Evolutionary conservation across 352 stramenopile genomes (phyloP).

Genomic region (Phytophthora pini): DNA sequence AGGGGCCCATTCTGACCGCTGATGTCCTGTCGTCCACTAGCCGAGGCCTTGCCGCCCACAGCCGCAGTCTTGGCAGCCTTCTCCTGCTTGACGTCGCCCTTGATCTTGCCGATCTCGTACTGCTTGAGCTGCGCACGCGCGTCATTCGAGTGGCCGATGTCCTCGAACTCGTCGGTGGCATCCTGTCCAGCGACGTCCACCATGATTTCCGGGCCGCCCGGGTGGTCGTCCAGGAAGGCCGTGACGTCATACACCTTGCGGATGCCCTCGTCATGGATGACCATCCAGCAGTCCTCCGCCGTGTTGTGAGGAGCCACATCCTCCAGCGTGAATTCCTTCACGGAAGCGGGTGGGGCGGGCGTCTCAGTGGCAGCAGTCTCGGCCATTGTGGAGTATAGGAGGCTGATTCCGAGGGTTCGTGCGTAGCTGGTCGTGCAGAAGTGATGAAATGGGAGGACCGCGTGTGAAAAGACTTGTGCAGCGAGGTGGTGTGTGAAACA

Average conservation of each 20-base stretch:
- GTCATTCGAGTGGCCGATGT: constrained; percentile 98
- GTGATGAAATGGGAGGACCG: constrained; percentile 39
- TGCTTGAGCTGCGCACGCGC: constrained; percentile 94
- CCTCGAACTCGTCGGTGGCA: constrained; percentile 94
- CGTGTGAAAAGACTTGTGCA: not conserved
- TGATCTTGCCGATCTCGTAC: constrained; percentile 93
- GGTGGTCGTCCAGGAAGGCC: constrained; percentile 98
- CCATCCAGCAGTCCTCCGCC: constrained; percentile 87
- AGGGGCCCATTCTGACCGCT: constrained; percentile 63
- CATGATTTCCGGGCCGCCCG: constrained; percentile 98
- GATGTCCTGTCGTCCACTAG: constrained; percentile 64
- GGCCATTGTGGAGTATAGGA: constrained; percentile 12
- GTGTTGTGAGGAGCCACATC: constrained; percentile 92
- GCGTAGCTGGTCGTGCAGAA: constrained; percentile 33
- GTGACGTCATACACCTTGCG: constrained; percentile 98
- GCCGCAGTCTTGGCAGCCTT: constrained; percentile 10
- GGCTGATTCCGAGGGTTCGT: constrained; percentile 32
- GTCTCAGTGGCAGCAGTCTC: constrained; percentile 27
- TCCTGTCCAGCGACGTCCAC: constrained; percentile 94
- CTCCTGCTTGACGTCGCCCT: constrained; percentile 69
- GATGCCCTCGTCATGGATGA: constrained; percentile 72
- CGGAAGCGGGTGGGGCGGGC: constrained; percentile 1
- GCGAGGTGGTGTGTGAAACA: not conserved
- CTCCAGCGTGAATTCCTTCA: constrained; percentile 92
- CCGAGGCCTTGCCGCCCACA: constrained; percentile 25